Conservation (phyloP, 176 grass and related monocot genomes). For the Phoenix roebelenii region DNA sequence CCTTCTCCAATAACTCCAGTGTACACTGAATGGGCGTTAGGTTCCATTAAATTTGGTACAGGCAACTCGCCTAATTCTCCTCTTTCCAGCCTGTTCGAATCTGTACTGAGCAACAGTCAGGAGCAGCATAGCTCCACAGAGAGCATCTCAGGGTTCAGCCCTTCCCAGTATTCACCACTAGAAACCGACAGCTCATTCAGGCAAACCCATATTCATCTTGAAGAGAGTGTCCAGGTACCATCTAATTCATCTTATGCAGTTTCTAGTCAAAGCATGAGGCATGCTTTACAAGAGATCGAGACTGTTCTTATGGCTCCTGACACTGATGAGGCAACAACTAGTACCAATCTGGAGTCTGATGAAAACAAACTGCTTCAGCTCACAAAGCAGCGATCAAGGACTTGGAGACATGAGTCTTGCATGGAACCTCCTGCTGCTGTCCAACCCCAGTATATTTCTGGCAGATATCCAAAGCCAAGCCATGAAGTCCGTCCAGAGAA, state of each 20-base stretch:
- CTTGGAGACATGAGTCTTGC: slow-evolving; percentile 53
- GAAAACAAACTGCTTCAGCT: slow-evolving; percentile 45
- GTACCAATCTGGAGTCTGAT: slow-evolving; percentile 32
- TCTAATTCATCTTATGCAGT: slow-evolving; percentile 39
- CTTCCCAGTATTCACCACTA: slow-evolving; percentile 47
- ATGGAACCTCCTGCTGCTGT: slow-evolving; percentile 26
- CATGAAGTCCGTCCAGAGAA: slow-evolving; percentile 60
- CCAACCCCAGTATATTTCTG: slow-evolving; percentile 22
- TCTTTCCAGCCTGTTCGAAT: slow-evolving; percentile 55
- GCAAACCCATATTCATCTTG: slow-evolving; percentile 24
- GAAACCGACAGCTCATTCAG: slow-evolving; percentile 56
- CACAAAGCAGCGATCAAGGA: slow-evolving; percentile 48
- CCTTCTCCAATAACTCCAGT: slow-evolving; percentile 37
- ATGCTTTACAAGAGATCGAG: slow-evolving; percentile 74
- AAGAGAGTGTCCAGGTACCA: slow-evolving; percentile 28
- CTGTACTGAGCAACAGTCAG: slow-evolving; percentile 41
- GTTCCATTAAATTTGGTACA: slow-evolving; percentile 41
- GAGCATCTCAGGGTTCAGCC: slow-evolving; percentile 34
- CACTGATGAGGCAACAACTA: slow-evolving; percentile 40
- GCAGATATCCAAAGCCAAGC: slow-evolving; percentile 27
- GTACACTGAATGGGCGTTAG: slow-evolving; percentile 32
- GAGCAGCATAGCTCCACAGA: slow-evolving; percentile 59
- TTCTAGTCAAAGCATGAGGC: slow-evolving; percentile 69
- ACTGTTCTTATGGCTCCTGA: slow-evolving; percentile 95
- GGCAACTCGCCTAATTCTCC: slow-evolving; percentile 61